Percentiles rank a stretch among this genome's conserved stretches.
Evolutionary conservation across 257 asterid genomes (phyloP).

Genomic region (Fraxinus cuspidata): DNA sequence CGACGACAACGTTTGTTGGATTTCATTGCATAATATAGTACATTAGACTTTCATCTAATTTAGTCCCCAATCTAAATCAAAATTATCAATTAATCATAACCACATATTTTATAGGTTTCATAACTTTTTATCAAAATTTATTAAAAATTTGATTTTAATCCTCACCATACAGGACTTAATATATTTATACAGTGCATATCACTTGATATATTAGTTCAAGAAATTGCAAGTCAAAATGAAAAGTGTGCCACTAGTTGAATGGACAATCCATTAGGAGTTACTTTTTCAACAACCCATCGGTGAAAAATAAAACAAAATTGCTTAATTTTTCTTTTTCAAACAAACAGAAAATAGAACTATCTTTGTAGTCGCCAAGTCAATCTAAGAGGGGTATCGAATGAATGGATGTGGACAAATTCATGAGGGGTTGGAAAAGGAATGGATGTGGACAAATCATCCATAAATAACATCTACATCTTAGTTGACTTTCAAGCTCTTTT

Average conservation of each 20-base stretch:
- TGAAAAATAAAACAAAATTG: background rate
- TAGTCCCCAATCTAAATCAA: no score
- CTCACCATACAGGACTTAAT: background rate
- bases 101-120: no score
- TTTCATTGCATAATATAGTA: background rate
- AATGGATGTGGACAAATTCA: slow-evolving; percentile 1
- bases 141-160: no score
- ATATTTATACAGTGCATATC: background rate
- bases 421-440: background rate
- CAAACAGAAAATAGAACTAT: background rate
- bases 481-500: background rate
- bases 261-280: background rate
- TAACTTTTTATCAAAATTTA: no score
- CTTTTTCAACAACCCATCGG: background rate
- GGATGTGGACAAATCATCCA: slow-evolving; percentile 16
- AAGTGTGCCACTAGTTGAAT: background rate
- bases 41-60: background rate
- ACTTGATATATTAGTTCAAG: background rate
- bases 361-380: slow-evolving; percentile 5
- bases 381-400: background rate
- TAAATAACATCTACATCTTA: background rate
- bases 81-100: no score
- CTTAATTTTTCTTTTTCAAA: background rate
- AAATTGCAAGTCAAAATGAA: background rate
- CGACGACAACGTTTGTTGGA: background rate